These are phyloP conservation scores for Chlorella sp. DNA, from an alignment of 139 green algal species.

Conservation along the genomic window DNA sequence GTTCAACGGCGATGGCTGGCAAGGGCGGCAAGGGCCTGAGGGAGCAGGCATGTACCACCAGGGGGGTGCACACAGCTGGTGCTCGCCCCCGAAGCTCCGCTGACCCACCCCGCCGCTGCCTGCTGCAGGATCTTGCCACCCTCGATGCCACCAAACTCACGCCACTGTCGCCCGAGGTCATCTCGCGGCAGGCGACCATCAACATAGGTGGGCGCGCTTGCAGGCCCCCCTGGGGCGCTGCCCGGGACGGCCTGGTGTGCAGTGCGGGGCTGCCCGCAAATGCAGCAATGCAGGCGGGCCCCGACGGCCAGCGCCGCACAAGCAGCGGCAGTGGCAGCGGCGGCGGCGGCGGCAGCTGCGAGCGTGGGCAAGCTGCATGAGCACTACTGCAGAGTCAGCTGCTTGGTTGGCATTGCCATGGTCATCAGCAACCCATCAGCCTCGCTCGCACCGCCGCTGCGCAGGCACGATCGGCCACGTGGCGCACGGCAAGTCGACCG, in stretches of 20 bases:
- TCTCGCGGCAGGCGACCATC: constrained; percentile 98
- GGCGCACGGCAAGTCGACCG: constrained; percentile 99
- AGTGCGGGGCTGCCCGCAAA: background rate
- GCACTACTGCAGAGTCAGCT: background rate
- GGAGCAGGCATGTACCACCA: constrained; percentile 40
- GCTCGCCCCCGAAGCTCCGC: background rate
- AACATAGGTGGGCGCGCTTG: constrained; percentile 92
- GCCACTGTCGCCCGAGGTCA: constrained; percentile 97
- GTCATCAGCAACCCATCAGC: too few species aligned
- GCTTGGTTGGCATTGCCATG: background rate
- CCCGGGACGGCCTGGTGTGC: background rate
- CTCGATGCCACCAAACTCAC: constrained; percentile 91
- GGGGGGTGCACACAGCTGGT: background rate
- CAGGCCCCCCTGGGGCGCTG: background rate
- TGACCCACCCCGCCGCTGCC: background rate
- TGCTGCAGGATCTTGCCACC: constrained; percentile 86
- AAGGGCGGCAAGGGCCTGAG: constrained; percentile 51
- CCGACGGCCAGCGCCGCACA: too few species aligned
- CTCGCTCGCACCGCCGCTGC: background rate
- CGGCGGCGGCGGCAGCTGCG: background rate
- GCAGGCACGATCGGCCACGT: constrained; percentile 99
- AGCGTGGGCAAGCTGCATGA: background rate
- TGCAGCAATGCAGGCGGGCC: too few species aligned
- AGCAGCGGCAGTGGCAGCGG: too few species aligned
- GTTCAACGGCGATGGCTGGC: background rate